phyloP scores from a whole-genome alignment of 305 asterid species.

The Withania somnifera region DNA sequence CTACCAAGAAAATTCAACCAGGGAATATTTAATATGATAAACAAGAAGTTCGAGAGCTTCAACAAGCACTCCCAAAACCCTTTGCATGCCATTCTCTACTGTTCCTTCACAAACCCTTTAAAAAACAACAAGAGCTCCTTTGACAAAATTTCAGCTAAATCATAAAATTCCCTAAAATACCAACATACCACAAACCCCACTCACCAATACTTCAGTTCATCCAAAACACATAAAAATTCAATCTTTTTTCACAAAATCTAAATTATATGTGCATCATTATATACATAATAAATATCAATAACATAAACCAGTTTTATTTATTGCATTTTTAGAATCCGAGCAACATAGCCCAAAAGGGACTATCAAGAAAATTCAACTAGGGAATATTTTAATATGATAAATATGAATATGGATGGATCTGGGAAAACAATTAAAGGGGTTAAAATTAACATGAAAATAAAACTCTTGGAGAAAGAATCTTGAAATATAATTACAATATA shows the following conservation, averaged over 20 bases:
- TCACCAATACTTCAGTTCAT: not conserved
- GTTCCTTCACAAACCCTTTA: not conserved
- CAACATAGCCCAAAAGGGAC: not conserved
- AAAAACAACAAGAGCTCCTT: not conserved
- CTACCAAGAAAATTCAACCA: not conserved
- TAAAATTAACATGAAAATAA: not conserved
- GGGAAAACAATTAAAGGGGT: not conserved
- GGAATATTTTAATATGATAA: not conserved
- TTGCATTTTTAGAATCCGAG: too few relatives aligned
- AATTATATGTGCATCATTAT: too few relatives aligned
- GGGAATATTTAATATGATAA: not conserved
- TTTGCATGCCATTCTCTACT: slow-evolving; percentile 59
- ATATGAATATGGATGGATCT: not conserved
- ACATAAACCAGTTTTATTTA: not conserved
- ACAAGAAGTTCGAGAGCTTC: slow-evolving; percentile 37
- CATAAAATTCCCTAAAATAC: not conserved
- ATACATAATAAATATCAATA: not conserved
- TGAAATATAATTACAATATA: not conserved
- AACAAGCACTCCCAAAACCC: slow-evolving; percentile 76
- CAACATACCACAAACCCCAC: not conserved
- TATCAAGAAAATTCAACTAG: not conserved
- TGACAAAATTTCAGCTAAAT: not conserved
- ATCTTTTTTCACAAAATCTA: not conserved
- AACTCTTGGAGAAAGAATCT: not conserved
- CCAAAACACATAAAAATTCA: not conserved